phyloP scores from a whole-genome alignment of 2,329 filamentous ascomycete genomes.

The Cytospora piceicola region DNA sequence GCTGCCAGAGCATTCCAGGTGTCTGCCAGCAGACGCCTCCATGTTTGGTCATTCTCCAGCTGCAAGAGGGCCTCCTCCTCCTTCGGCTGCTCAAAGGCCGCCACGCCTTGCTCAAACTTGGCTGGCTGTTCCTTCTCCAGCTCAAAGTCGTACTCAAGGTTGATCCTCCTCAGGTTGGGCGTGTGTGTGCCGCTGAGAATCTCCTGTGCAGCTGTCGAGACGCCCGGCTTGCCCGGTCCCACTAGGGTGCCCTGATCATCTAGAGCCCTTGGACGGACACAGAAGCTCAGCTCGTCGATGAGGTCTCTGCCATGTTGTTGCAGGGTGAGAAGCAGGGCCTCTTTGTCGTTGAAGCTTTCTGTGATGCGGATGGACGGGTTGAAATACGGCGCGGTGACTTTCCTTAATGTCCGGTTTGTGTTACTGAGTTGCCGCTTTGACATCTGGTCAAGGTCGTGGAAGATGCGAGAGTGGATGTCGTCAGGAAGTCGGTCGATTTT shows the following conservation, averaged over 20 bases:
- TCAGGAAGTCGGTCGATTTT: constrained; percentile 14
- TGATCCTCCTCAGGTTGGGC: constrained; percentile 18
- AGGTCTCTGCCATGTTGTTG: constrained; percentile 22
- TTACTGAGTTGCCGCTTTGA: neutral
- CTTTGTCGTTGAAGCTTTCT: constrained; percentile 16
- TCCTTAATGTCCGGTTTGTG: constrained; percentile 6
- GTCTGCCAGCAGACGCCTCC: constrained; percentile 27
- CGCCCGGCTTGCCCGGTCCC: constrained; percentile 11
- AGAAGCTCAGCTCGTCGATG: constrained; percentile 22
- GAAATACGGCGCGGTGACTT: constrained; percentile 10
- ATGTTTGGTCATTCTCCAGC: constrained; percentile 28
- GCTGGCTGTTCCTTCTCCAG: constrained; percentile 8
- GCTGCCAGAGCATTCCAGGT: constrained; percentile 25
- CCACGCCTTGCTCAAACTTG: constrained; percentile 20
- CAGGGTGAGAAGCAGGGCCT: constrained; percentile 15
- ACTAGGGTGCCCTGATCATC: constrained; percentile 13
- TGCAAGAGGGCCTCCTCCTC: constrained; percentile 27
- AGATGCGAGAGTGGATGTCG: constrained; percentile 16
- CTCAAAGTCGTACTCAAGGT: constrained; percentile 25
- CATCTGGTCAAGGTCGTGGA: constrained; percentile 9
- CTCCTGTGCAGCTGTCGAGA: constrained; percentile 23
- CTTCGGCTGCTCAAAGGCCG: constrained; percentile 22
- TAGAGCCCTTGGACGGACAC: constrained; percentile 12
- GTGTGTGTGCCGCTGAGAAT: constrained; percentile 26
- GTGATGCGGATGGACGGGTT: constrained; percentile 22